Evolutionary conservation across 163 green algal genomes (phyloP).

Genomic region (Scenedesmus sp.): DNA sequence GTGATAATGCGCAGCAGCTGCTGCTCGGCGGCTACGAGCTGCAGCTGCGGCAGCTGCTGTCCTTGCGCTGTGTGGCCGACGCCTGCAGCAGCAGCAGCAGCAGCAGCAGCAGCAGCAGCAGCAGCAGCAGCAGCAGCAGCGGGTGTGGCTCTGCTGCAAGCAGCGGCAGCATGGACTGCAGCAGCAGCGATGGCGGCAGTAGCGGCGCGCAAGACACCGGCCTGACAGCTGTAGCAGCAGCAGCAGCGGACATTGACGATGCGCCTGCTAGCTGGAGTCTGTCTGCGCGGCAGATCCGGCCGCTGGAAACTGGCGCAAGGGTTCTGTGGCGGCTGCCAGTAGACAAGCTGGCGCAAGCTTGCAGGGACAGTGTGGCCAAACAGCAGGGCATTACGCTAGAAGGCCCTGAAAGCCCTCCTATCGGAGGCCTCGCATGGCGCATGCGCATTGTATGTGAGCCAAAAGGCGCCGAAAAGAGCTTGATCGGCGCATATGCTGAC

Average conservation of each 20-base stretch:
- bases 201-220: neutral
- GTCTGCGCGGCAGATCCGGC: neutral
- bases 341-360: neutral
- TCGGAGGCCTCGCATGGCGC: neutral
- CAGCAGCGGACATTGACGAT: neutral
- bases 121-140: too few species aligned
- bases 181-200: neutral
- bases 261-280: neutral
- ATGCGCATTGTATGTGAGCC: neutral
- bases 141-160: too few species aligned
- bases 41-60: neutral
- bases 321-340: neutral
- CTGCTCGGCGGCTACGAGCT: neutral
- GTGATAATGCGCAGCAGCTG: neutral
- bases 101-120: too few species aligned
- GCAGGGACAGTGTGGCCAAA: neutral
- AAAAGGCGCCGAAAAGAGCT: neutral
- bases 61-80: neutral
- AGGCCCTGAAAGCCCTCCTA: neutral
- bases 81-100: neutral
- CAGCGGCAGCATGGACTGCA: neutral
- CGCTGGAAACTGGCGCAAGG: too few species aligned
- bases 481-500: neutral
- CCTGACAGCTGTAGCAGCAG: conserved; percentile 9
- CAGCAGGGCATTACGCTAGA: neutral